A percentile compares a stretch with the other conserved stretches of the same genome.
phyloP scores from a whole-genome alignment of 1,284 basidiomycete species.

The Ceratobasidium sp. region DNA sequence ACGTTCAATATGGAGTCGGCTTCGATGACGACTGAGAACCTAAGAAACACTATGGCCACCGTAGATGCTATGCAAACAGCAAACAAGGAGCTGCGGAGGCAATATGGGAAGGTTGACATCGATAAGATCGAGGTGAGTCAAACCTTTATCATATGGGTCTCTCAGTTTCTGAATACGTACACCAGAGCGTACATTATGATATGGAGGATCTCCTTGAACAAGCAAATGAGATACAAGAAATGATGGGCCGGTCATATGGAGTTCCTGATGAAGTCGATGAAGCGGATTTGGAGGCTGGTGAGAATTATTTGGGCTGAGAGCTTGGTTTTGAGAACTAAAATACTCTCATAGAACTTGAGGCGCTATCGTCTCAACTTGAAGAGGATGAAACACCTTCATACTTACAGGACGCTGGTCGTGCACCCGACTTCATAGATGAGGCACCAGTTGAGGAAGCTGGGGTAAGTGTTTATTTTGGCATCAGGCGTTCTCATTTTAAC shows the following conservation, averaged over 20 bases:
- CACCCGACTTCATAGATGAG: constrained; percentile 91
- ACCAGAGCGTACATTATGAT: constrained; percentile 90
- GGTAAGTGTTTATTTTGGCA: constrained; percentile 28
- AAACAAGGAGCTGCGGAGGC: constrained; percentile 96
- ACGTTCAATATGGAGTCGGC: constrained; percentile 99
- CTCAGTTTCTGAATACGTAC: constrained; percentile 21
- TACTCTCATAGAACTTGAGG: constrained; percentile 78
- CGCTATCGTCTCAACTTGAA: constrained; percentile 79
- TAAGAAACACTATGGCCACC: constrained; percentile 99
- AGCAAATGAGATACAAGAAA: constrained; percentile 97
- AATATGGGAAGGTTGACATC: constrained; percentile 97
- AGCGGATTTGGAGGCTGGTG: constrained; percentile 95
- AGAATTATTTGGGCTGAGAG: constrained; percentile 48
- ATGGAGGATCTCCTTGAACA: constrained; percentile 99
- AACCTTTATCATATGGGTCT: neutral
- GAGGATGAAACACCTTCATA: constrained; percentile 91
- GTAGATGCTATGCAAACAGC: constrained; percentile 98
- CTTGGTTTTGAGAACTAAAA: constrained; percentile 35
- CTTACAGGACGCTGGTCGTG: constrained; percentile 82
- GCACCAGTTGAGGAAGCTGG: constrained; percentile 62
- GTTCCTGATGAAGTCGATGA: constrained; percentile 99
- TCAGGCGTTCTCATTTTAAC: neutral
- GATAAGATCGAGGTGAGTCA: constrained; percentile 94
- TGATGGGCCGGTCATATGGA: constrained; percentile 91
- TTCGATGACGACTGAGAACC: constrained; percentile 93